Conservation (phyloP, 345 rosid genomes). For the Eutrema heterophyllum region DNA sequence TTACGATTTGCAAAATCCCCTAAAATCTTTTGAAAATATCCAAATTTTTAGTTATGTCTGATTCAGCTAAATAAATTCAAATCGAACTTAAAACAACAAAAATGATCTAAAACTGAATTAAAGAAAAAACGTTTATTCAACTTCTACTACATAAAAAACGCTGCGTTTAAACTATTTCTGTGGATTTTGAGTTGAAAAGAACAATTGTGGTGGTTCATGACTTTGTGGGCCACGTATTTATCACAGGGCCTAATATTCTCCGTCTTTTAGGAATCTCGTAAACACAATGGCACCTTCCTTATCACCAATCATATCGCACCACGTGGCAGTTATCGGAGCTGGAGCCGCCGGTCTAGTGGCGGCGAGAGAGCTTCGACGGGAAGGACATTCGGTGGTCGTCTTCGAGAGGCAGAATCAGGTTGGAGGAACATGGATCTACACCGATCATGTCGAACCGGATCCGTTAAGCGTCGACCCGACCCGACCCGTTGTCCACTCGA, state of each 20-base stretch:
- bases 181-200: background rate
- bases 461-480: constrained; percentile 57
- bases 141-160: background rate
- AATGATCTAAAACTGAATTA: no score
- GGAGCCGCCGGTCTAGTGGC: constrained; percentile 82
- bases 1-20: no score
- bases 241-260: background rate
- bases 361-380: constrained; percentile 69
- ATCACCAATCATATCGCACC: constrained; percentile 34
- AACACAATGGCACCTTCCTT: constrained; percentile 32
- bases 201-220: constrained; percentile 3
- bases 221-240: constrained; percentile 2
- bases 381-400: constrained; percentile 74
- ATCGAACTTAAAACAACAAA: no score
- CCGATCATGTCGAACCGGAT: constrained; percentile 52
- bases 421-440: constrained; percentile 86
- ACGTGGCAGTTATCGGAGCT: constrained; percentile 83
- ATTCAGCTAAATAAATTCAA: no score
- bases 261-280: background rate
- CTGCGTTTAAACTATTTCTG: background rate
- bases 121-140: no score
- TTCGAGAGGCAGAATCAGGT: constrained; percentile 58
- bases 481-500: constrained; percentile 53
- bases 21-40: no score
- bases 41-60: no score